Evolutionary conservation across 1,284 basidiomycete species (phyloP), one percentile per base, ranked within the genome.

Genomic region (Mycosarcoma mackinlayi): DNA sequence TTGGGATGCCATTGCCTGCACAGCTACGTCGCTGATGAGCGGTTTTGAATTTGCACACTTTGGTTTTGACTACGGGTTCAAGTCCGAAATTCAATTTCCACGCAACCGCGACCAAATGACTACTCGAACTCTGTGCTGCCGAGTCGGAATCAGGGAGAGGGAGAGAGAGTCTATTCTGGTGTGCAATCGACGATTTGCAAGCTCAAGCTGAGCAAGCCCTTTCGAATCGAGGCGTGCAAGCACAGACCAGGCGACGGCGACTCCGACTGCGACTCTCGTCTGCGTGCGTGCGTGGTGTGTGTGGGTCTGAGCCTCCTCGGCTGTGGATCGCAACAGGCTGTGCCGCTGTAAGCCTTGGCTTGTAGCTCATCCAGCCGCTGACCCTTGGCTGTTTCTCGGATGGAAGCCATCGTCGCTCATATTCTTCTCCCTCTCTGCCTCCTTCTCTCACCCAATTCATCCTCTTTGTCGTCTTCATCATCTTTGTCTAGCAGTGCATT

Each of bases 191-290:
- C 23, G 31, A 35, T 14, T 25, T 35, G 18, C 33, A 38, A 37
- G 46, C 47, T 49, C n/a, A n/a, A n/a, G n/a, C n/a, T n/a, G n/a
- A 25, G 18, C 7, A 31, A 14, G 31, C 21, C 27, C n/a, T n/a
- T 11, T 51, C n/a, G 24, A 31, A 51, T 51, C 49, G 39, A 51
- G 49, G 28, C 18, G 25, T 11, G 28, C 51, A 45, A 54, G 52
- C 62, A 65, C 62, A 65, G 62, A 65, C 62, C 62, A 65, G 13
- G 18, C 51, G 18, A 27, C 39, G n/a, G 45, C 27, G 27, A 44
- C 41, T 19, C 13, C 18, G 39, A 30, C 25, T n/a, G 41, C 18
- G 35, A 37, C 19, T 38, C 18, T 38, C 4, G n/a, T 18, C 34
- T 35, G 34, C 14, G 5, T 18, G 34, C 6, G 33, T 34, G 13